A percentile compares a stretch with the other conserved stretches of the same genome.
phyloP scores from a whole-genome alignment of 176 grass and related monocot species.

The Cenchrus fungigraminus region DNA sequence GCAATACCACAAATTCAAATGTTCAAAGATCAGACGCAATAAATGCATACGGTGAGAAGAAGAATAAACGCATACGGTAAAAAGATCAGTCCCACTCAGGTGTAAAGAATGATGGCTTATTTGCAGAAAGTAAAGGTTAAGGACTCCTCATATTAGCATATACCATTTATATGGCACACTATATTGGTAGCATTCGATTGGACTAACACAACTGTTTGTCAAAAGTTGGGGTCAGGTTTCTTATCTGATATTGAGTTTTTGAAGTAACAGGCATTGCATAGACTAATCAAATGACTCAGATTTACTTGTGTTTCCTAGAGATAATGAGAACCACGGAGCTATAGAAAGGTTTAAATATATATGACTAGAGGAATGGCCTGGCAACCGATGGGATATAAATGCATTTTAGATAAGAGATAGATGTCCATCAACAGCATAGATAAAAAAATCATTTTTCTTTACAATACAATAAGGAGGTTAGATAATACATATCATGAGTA shows the following conservation, averaged over 20 bases:
- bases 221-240: not conserved
- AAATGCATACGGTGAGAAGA: not conserved
- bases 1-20: constrained; percentile 39
- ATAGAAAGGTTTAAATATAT: constrained; percentile 1
- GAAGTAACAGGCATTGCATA: not conserved
- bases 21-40: not conserved
- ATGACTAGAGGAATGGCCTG: not conserved
- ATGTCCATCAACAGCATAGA: constrained; percentile 26
- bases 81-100: not conserved
- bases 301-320: not conserved
- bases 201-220: not conserved
- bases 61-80: not conserved
- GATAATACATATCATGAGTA: constrained; percentile 23
- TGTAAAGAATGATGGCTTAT: not conserved
- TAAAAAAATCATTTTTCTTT: constrained; percentile 12
- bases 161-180: not conserved
- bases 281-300: not conserved
- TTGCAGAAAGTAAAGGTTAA: not conserved
- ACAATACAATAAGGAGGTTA: not conserved
- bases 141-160: not conserved
- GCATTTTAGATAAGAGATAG: constrained; percentile 1
- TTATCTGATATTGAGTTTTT: not conserved
- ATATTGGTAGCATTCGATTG: not conserved
- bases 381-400: not conserved
- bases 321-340: not conserved